Conservation (phyloP, 2,329 filamentous ascomycete genomes). For the Aspergillus pseudoglaucus region DNA sequence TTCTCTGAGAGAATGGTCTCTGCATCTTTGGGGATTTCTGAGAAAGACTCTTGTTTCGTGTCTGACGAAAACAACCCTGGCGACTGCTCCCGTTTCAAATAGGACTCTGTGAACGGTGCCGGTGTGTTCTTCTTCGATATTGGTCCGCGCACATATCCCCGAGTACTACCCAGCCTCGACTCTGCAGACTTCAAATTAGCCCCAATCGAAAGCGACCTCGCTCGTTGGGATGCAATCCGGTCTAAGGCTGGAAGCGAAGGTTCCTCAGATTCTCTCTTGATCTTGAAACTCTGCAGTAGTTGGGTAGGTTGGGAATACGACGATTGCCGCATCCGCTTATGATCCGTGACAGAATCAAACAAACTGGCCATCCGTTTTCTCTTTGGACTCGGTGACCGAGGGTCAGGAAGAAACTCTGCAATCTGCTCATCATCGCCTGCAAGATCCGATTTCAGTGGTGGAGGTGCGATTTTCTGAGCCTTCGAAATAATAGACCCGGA, state of each 20-base stretch:
- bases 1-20: slow-evolving; percentile 30
- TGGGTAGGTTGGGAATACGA: slow-evolving; percentile 21
- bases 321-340: slow-evolving; percentile 31
- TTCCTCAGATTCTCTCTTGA: slow-evolving; percentile 33
- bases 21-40: slow-evolving; percentile 17
- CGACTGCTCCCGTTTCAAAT: slow-evolving; percentile 7
- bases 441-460: slow-evolving; percentile 18
- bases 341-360: slow-evolving; percentile 37
- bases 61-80: slow-evolving; percentile 13
- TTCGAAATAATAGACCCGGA: slow-evolving; percentile 28
- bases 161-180: slow-evolving; percentile 16
- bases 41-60: background rate
- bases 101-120: slow-evolving; percentile 19
- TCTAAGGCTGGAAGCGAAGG: slow-evolving; percentile 21
- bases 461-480: slow-evolving; percentile 28
- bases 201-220: slow-evolving; percentile 29
- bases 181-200: slow-evolving; percentile 17
- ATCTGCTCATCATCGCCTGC: slow-evolving; percentile 9
- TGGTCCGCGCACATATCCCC: slow-evolving; percentile 11
- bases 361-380: slow-evolving; percentile 38
- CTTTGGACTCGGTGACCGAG: slow-evolving; percentile 36
- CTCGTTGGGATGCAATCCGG: slow-evolving; percentile 21
- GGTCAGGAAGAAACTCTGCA: slow-evolving; percentile 34
- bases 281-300: slow-evolving; percentile 24
- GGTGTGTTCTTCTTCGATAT: slow-evolving; percentile 14